Base-by-base conservation (phyloP, 495 filamentous ascomycete species). In the Penicillium chermesinum region DNA sequence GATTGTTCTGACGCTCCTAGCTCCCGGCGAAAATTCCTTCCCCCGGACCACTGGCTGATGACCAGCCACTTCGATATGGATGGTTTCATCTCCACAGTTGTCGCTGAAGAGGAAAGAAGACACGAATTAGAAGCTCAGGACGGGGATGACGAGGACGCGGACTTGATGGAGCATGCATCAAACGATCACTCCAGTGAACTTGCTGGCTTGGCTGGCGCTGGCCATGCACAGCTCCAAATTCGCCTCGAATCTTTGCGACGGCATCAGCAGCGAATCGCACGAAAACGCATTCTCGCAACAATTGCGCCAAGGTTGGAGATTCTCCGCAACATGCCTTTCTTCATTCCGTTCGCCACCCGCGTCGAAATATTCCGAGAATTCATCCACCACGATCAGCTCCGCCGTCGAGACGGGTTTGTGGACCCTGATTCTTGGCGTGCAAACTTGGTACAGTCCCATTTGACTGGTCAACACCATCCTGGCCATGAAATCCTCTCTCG, bases 301-400 rank as follows among this genome's bases (percentile, higher is more conserved):
- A 82, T 94, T 27, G 86, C 85, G 1, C 91, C 94, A 1, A 80
- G 89, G 49, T 73, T 95, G 7, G 90, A 97, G 66, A 88, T 99
- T 12, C 68, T 99, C 22, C 83, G 89, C 38, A 91, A 97, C 58
- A 91, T 99, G 86, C 94, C 93, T 0, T 99, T 97, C 58, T 87
- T 91, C 54, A 94, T 97, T 44, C 93, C 93, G 0, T 99, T 99
- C 49, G 74, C 84, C 7, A 94, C 88, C 2, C 77, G 93, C 32
- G 93, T 99, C 7, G 84, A 94, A 57, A 91, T 97, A 20, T 99
- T 97, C 63, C 80, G 93, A 18, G 77, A 96, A 62, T 99, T 97
- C 59, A 89, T 97, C 25, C 64, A 74, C 25, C 73, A 88, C 2
- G 93, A 97, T 68, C 90, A 94, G 60, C 64, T 81, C 44, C 79